Conservation (phyloP, 371 early-diverging fungal genomes). For the Lichtheimia ramosa region DNA sequence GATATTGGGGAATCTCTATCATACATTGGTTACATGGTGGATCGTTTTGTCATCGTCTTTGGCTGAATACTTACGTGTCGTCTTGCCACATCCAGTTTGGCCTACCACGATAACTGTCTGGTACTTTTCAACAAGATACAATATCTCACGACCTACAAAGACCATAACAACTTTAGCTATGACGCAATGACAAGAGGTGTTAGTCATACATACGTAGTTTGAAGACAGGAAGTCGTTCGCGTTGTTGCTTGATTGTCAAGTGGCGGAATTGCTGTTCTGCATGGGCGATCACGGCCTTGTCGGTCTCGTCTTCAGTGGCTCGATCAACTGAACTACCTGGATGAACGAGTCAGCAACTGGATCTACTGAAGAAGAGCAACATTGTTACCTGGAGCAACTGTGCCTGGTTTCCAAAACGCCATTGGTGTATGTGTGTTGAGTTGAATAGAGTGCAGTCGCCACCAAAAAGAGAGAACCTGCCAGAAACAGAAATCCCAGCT, state of each 20-base stretch:
- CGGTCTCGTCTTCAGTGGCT: slow-evolving; percentile 62
- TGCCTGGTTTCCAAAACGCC: slow-evolving; percentile 71
- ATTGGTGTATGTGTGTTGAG: slow-evolving; percentile 16
- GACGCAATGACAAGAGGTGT: background rate
- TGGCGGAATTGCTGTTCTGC: slow-evolving; percentile 47
- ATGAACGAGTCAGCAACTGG: background rate
- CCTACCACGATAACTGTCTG: slow-evolving; percentile 71
- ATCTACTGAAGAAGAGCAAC: background rate
- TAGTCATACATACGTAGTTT: slow-evolving; percentile 42
- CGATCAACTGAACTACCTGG: slow-evolving; percentile 68
- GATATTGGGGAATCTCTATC: slow-evolving; percentile 78
- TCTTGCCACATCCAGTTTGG: slow-evolving; percentile 69
- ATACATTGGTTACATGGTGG: background rate
- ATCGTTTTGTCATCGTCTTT: background rate
- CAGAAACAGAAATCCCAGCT: too few relatives aligned
- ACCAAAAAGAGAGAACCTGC: too few relatives aligned
- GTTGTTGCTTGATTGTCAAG: slow-evolving; percentile 53
- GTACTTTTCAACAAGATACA: slow-evolving; percentile 64
- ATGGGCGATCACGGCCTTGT: slow-evolving; percentile 43
- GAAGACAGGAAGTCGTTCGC: slow-evolving; percentile 62
- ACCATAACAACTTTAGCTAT: background rate
- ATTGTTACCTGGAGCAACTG: slow-evolving; percentile 61
- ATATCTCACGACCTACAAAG: slow-evolving; percentile 43
- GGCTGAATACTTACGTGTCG: slow-evolving; percentile 61
- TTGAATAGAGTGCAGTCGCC: too few relatives aligned